These are phyloP conservation scores for Lophiostoma macrostomum DNA, from an alignment of 495 filamentous ascomycete species.

Conservation along the genomic window DNA sequence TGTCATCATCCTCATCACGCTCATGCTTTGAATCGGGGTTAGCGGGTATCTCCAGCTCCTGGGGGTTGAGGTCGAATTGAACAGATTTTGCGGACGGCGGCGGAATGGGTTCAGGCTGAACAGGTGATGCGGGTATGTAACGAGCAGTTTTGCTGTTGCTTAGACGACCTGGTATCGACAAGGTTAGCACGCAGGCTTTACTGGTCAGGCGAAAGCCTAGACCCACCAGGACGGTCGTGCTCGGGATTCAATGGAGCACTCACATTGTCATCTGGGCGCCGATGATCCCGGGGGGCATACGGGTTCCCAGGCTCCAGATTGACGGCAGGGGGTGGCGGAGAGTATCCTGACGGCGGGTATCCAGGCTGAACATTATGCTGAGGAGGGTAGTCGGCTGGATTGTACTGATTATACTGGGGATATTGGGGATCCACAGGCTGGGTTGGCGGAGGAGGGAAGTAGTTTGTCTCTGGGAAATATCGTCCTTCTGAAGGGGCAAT, in stretches of 20 bases:
- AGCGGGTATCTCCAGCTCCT: no score
- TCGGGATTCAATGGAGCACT: slow-evolving; percentile 35
- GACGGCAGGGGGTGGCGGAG: slow-evolving; percentile 12
- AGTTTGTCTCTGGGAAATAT: slow-evolving; percentile 42
- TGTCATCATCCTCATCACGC: slow-evolving; percentile 6
- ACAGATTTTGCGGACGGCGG: slow-evolving; percentile 23
- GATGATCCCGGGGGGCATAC: slow-evolving; percentile 25
- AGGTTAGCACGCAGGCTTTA: slow-evolving; percentile 4
- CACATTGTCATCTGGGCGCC: slow-evolving; percentile 40
- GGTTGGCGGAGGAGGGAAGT: slow-evolving; percentile 47
- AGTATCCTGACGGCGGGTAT: slow-evolving; percentile 13
- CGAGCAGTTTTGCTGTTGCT: no score
- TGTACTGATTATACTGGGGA: slow-evolving; percentile 39
- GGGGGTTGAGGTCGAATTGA: slow-evolving; percentile 33
- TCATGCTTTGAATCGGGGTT: no score
- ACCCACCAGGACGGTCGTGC: slow-evolving; percentile 26
- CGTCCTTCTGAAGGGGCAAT: slow-evolving; percentile 38
- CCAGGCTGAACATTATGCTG: slow-evolving; percentile 12
- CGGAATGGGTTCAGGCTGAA: background rate
- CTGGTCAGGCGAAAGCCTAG: slow-evolving; percentile 25
- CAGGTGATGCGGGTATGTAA: background rate
- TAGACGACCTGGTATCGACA: slow-evolving; percentile 17
- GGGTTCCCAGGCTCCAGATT: slow-evolving; percentile 22
- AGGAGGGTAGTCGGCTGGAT: slow-evolving; percentile 45
- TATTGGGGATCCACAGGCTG: slow-evolving; percentile 22